Evolutionary conservation across 768 basidiomycete species (phyloP).

Genomic region (Suillus tomentosus): DNA sequence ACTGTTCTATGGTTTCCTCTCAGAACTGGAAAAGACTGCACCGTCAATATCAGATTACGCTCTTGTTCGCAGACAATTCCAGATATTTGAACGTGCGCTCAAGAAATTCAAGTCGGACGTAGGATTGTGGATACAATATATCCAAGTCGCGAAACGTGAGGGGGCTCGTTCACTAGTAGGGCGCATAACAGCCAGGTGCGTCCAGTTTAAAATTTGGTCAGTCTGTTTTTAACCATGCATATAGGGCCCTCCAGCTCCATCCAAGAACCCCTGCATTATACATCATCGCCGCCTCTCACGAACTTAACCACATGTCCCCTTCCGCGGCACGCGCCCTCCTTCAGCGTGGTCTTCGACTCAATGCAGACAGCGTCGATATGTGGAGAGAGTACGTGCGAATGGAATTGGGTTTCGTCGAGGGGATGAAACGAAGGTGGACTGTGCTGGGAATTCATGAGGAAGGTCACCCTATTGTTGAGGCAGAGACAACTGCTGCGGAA

Average conservation of each 20-base stretch:
- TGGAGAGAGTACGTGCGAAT: conserved; percentile 92
- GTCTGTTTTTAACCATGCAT: neutral
- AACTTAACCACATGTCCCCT: conserved; percentile 71
- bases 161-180: conserved; percentile 79
- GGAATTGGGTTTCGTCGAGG: conserved; percentile 86
- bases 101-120: conserved; percentile 89
- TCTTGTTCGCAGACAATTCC: conserved; percentile 80
- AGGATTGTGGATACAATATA: conserved; percentile 86
- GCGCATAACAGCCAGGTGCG: conserved; percentile 79
- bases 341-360: conserved; percentile 82
- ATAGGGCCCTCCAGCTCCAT: conserved; percentile 84
- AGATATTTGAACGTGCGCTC: conserved; percentile 89
- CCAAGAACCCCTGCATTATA: conserved; percentile 78
- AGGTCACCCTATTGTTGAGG: conserved; percentile 22
- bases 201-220: conserved; percentile 7
- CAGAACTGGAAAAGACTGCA: conserved; percentile 37
- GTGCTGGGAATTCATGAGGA: conserved; percentile 63
- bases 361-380: conserved; percentile 68
- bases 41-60: conserved; percentile 82
- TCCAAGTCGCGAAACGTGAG: conserved; percentile 79
- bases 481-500: conserved; percentile 17
- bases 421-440: conserved; percentile 75
- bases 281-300: conserved; percentile 82
- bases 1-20: conserved; percentile 4
- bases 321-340: conserved; percentile 82